These are phyloP conservation scores for Sicyos edulis DNA, from an alignment of 306 rosid genomes.

Conservation along the genomic window DNA sequence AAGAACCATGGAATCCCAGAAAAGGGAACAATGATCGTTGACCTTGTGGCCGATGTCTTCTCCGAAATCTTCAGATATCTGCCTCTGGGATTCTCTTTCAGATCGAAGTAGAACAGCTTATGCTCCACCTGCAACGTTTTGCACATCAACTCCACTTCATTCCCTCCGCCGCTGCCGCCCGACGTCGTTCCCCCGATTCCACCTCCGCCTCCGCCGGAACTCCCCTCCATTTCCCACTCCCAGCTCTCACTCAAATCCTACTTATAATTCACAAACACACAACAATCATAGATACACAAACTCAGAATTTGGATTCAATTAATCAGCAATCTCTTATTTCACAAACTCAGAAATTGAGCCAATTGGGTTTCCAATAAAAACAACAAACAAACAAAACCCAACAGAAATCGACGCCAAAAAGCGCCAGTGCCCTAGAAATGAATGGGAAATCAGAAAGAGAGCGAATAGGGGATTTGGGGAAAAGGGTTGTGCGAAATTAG, in stretches of 20 bases:
- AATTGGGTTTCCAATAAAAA: not conserved
- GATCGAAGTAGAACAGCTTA: conserved; percentile 97
- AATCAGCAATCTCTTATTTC: too few relatives aligned
- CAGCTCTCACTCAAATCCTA: not conserved
- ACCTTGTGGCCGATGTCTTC: conserved; percentile 97
- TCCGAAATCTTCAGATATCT: conserved; percentile 92
- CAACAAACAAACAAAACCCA: not conserved
- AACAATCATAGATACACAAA: conserved; percentile 4
- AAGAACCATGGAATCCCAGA: conserved; percentile 98
- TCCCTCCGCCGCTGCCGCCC: conserved; percentile 38
- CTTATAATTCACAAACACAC: not conserved
- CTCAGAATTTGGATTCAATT: not conserved
- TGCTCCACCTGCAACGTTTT: conserved; percentile 98
- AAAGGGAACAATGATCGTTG: conserved; percentile 94
- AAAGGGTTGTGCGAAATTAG: not conserved
- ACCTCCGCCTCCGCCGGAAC: conserved; percentile 28
- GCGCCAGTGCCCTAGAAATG: not conserved
- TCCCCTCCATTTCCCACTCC: conserved; percentile 60
- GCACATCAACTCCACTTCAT: conserved; percentile 86
- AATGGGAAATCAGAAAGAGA: not conserved
- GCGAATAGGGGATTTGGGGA: not conserved
- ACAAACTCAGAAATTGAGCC: too few relatives aligned
- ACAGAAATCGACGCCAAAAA: not conserved
- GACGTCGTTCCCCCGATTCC: conserved; percentile 30
- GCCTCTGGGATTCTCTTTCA: conserved; percentile 97